phyloP scores from a whole-genome alignment of 1,284 basidiomycete genomes.

The Melampsora larici-populina region DNA sequence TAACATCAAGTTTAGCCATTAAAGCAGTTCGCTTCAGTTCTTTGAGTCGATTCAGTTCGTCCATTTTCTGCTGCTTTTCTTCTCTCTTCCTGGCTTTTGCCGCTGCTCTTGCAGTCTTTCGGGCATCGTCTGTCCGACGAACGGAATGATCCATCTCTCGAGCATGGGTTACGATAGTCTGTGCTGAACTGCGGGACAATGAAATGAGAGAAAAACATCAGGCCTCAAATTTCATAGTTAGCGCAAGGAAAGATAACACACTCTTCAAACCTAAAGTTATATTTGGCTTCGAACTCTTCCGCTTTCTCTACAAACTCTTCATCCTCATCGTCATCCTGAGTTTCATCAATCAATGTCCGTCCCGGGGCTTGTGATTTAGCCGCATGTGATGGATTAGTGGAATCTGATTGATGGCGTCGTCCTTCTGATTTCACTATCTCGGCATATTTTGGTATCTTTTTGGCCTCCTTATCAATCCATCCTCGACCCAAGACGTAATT shows the following conservation, averaged over 20 bases:
- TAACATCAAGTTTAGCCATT: conserved; percentile 67
- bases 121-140: conserved; percentile 70
- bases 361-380: conserved; percentile 71
- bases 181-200: conserved; percentile 61
- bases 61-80: conserved; percentile 69
- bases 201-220: not conserved
- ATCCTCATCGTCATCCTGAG: conserved; percentile 51
- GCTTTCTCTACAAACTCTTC: conserved; percentile 55
- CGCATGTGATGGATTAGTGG: conserved; percentile 63
- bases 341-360: conserved; percentile 50
- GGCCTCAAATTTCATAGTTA: not conserved
- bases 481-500: conserved; percentile 75
- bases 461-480: conserved; percentile 71
- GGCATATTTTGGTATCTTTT: conserved; percentile 50
- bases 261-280: conserved; percentile 91
- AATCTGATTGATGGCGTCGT: conserved; percentile 53
- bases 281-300: conserved; percentile 73
- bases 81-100: conserved; percentile 73
- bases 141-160: conserved; percentile 55
- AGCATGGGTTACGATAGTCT: conserved; percentile 72
- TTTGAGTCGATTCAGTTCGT: conserved; percentile 75
- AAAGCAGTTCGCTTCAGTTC: conserved; percentile 79
- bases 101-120: conserved; percentile 75
- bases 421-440: conserved; percentile 50
- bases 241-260: conserved; percentile 56